Conservation (phyloP, 176 grass and related monocot genomes). For the Poa pratensis region DNA sequence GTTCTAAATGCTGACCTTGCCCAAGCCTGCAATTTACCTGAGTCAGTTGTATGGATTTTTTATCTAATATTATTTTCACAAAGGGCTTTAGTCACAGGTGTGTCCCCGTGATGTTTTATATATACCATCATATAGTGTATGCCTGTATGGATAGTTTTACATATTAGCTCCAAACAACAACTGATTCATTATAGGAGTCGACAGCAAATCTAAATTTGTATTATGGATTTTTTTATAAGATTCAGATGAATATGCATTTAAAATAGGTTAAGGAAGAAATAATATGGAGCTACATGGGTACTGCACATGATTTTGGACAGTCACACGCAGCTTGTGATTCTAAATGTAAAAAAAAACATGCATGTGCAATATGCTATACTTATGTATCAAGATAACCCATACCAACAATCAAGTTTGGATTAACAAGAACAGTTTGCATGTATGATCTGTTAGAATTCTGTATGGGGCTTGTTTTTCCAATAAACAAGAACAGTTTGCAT, state of each 20-base stretch:
- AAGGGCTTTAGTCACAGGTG: not conserved
- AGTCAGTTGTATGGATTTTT: not conserved
- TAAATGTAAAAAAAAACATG: not conserved
- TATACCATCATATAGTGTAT: not conserved
- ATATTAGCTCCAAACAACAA: not conserved
- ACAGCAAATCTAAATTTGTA: not conserved
- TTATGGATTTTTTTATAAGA: not conserved
- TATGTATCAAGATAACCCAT: not conserved
- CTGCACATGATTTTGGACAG: not conserved
- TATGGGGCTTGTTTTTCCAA: too few species aligned
- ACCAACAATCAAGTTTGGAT: not conserved
- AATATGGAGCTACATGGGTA: not conserved
- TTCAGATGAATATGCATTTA: not conserved
- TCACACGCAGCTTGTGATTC: not conserved
- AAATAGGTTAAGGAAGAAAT: not conserved
- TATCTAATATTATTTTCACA: not conserved
- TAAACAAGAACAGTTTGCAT: not conserved
- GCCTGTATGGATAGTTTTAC: not conserved
- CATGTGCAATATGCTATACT: not conserved
- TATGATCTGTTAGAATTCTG: too few species aligned
- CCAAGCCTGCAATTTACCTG: not conserved
- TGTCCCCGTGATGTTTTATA: not conserved
- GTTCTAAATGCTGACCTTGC: not conserved
- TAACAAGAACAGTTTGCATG: not conserved
- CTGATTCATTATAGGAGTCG: not conserved